Conservation (phyloP, 2,329 filamentous ascomycete species). For the Capronia americana region DNA sequence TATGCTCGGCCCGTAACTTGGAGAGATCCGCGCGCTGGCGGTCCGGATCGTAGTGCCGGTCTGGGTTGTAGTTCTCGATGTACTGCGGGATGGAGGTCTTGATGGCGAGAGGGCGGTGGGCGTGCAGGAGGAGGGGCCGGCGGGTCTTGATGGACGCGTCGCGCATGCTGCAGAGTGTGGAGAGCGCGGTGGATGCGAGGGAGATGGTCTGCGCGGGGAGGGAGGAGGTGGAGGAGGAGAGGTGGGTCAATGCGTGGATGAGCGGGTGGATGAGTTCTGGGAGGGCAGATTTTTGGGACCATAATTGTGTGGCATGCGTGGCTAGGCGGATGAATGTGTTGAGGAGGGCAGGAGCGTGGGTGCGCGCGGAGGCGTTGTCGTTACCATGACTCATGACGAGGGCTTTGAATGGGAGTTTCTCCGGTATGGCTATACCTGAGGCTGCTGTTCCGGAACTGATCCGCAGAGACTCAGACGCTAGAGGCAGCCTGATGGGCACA, state of each 20-base stretch:
- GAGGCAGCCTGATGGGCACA: constrained; percentile 45
- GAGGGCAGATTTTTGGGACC: constrained; percentile 76
- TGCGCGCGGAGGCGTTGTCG: background rate
- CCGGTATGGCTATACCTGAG: constrained; percentile 43
- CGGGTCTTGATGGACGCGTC: constrained; percentile 68
- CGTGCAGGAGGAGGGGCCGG: constrained; percentile 82
- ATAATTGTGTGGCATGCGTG: constrained; percentile 71
- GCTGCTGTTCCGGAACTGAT: constrained; percentile 47
- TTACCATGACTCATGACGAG: constrained; percentile 18
- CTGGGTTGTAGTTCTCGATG: constrained; percentile 91
- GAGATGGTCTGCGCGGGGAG: constrained; percentile 61
- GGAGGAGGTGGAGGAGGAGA: constrained; percentile 53
- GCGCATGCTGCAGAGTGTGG: constrained; percentile 55
- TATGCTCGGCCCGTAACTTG: constrained; percentile 88
- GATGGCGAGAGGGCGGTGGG: constrained; percentile 87
- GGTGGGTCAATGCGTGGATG: constrained; percentile 64
- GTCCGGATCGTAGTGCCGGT: constrained; percentile 97
- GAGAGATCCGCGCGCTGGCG: constrained; percentile 83
- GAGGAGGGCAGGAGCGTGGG: constrained; percentile 27
- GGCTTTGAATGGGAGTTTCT: constrained; percentile 62
- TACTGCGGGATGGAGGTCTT: constrained; percentile 91
- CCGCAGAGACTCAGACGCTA: constrained; percentile 54
- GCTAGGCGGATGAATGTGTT: constrained; percentile 66
- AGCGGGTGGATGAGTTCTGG: constrained; percentile 76
- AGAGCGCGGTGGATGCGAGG: constrained; percentile 43